These are phyloP conservation scores for Cnidoscolus chayamansa DNA, from an alignment of 441 rosid species.

Conservation along the genomic window DNA sequence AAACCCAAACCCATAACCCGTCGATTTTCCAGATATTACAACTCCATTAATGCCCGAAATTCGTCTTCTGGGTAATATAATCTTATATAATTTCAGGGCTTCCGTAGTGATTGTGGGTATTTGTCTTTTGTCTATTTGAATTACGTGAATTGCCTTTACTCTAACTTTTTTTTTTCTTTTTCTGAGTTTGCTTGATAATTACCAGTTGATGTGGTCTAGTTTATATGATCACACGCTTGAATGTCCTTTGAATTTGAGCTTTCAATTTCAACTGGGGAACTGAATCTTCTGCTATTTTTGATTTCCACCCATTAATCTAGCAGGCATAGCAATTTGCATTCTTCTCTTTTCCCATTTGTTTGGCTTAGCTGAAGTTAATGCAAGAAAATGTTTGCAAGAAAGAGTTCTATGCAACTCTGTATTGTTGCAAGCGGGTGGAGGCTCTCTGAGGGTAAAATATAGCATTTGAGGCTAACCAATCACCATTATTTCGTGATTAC, in stretches of 20 bases:
- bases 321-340: neutral
- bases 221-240: neutral
- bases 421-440: neutral
- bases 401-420: neutral
- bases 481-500: neutral
- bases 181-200: too few relatives aligned
- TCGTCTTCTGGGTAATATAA: constrained; percentile 29
- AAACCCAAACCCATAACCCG: constrained; percentile 48
- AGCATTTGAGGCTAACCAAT: neutral
- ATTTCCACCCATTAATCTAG: neutral
- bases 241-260: neutral
- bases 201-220: neutral
- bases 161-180: neutral
- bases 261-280: neutral
- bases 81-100: neutral
- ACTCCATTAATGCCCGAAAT: constrained; percentile 31
- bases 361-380: neutral
- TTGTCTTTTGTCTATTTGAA: neutral
- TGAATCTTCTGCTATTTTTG: neutral
- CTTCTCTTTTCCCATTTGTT: neutral
- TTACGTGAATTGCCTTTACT: neutral
- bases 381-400: neutral
- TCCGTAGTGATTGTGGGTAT: neutral
- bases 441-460: too few relatives aligned
- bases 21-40: constrained; percentile 51